Conservation (phyloP, 768 basidiomycete genomes). For the Fomitopsis pulvina region DNA sequence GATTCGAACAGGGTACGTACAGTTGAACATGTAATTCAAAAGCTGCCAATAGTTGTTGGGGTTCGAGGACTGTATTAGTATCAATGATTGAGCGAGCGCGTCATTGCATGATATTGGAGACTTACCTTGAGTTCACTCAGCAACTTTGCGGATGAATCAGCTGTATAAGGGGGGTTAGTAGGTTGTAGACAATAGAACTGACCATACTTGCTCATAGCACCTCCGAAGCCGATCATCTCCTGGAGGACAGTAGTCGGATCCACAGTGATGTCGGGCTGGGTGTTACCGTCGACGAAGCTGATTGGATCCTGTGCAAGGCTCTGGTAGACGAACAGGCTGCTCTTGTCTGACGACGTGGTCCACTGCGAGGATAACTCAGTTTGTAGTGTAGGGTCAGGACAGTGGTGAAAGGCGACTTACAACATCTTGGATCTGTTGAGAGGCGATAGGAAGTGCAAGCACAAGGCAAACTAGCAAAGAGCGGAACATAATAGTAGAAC, state of each 20-base stretch:
- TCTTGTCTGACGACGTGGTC: constrained; percentile 28
- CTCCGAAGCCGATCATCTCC: constrained; percentile 61
- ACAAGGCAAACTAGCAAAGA: constrained; percentile 3
- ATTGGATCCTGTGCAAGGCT: constrained; percentile 38
- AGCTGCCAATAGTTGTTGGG: constrained; percentile 51
- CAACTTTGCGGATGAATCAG: constrained; percentile 62
- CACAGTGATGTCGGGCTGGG: constrained; percentile 53
- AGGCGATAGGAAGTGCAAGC: constrained; percentile 14
- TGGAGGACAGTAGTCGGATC: constrained; percentile 54
- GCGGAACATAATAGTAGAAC: neutral
- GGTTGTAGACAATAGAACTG: neutral
- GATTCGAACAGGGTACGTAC: constrained; percentile 23
- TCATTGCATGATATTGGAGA: neutral
- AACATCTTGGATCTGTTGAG: constrained; percentile 28
- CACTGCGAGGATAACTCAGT: constrained; percentile 15
- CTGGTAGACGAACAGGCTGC: constrained; percentile 46
- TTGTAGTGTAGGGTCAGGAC: neutral
- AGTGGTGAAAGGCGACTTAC: constrained; percentile 11
- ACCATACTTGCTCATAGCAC: constrained; percentile 48
- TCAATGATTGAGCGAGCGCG: neutral
- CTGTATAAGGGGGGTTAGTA: constrained; percentile 25
- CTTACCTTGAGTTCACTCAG: constrained; percentile 60
- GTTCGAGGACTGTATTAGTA: constrained; percentile 36
- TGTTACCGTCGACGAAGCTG: constrained; percentile 51
- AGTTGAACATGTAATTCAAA: constrained; percentile 51